Percentiles rank a stretch among this genome's conserved stretches.
Conservation (phyloP, 768 basidiomycete species). For the Boletus sensibilis region DNA sequence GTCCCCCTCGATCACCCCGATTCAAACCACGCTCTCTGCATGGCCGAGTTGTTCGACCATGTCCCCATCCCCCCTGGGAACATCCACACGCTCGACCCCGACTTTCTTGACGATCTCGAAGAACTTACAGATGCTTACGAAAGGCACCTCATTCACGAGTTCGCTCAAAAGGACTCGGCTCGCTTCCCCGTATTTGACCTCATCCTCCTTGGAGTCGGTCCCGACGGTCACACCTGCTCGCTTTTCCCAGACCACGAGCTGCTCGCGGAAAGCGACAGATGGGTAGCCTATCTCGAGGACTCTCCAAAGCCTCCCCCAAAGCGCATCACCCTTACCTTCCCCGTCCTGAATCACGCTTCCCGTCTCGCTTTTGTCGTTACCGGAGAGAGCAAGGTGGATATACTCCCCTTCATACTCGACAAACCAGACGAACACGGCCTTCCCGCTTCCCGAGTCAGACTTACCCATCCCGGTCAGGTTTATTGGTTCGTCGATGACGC, state of each 20-base stretch:
- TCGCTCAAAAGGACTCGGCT: constrained; percentile 90
- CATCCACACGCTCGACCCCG: constrained; percentile 80
- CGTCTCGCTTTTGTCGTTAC: constrained; percentile 87
- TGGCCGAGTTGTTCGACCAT: constrained; percentile 70
- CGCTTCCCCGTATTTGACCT: constrained; percentile 98
- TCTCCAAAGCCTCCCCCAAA: constrained; percentile 90
- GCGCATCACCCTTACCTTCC: constrained; percentile 89
- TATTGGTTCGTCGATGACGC: constrained; percentile 95
- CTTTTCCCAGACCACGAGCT: constrained; percentile 93
- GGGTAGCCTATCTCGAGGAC: constrained; percentile 93
- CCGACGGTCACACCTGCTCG: constrained; percentile 97
- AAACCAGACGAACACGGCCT: constrained; percentile 66
- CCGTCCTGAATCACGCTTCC: constrained; percentile 87
- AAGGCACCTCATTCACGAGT: constrained; percentile 81
- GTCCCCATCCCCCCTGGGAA: constrained; percentile 74
- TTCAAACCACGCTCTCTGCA: constrained; percentile 85
- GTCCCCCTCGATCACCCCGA: constrained; percentile 92
- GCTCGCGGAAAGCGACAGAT: constrained; percentile 82
- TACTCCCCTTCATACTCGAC: constrained; percentile 73
- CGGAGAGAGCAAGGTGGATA: constrained; percentile 80
- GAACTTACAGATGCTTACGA: constrained; percentile 82
- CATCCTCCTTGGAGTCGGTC: constrained; percentile 94
- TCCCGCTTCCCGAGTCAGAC: constrained; percentile 81
- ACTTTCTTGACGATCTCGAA: constrained; percentile 68
- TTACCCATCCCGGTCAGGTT: constrained; percentile 75